Conservation (phyloP, 106 monocot genomes). For the Allium sativum region DNA sequence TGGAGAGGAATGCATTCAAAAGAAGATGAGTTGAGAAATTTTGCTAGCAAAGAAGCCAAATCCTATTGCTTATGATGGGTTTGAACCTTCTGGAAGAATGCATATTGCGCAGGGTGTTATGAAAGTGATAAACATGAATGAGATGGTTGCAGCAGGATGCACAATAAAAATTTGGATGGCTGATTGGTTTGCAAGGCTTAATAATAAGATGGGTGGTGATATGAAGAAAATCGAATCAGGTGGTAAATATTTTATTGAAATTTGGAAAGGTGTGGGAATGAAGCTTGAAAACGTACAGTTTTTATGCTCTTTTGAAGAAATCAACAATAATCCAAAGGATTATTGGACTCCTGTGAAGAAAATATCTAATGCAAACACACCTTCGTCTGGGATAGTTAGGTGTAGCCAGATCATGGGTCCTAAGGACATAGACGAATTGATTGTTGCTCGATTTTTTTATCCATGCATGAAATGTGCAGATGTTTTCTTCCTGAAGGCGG, state of each 20-base stretch:
- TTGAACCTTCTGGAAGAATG: no score
- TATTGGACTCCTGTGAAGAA: slow-evolving; percentile 97
- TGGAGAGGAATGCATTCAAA: slow-evolving; percentile 92
- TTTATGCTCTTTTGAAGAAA: slow-evolving; percentile 91
- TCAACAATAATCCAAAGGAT: slow-evolving; percentile 56
- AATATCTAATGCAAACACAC: slow-evolving; percentile 71
- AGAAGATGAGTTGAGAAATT: slow-evolving; percentile 63
- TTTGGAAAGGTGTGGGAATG: slow-evolving; percentile 97
- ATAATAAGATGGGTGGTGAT: slow-evolving; percentile 98
- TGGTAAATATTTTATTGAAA: slow-evolving; percentile 81
- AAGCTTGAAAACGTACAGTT: slow-evolving; percentile 73
- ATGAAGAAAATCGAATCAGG: slow-evolving; percentile 74
- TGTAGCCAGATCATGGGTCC: slow-evolving; percentile 95
- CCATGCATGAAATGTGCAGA: slow-evolving; percentile 99
- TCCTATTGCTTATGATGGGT: no score
- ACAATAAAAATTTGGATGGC: slow-evolving; percentile 87
- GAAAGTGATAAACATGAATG: slow-evolving; percentile 90
- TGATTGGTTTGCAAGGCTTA: slow-evolving; percentile 91
- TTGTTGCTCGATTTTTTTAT: slow-evolving; percentile 86
- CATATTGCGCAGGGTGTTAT: slow-evolving; percentile 72
- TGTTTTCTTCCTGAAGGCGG: slow-evolving; percentile 96
- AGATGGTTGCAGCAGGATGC: slow-evolving; percentile 74
- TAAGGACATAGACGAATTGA: slow-evolving; percentile 65
- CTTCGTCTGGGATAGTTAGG: slow-evolving; percentile 58
- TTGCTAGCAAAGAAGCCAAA: slow-evolving; percentile 68